Evolutionary conservation across 2,329 filamentous ascomycete species (phyloP).

Genomic region (Hypoxylon sp.): DNA sequence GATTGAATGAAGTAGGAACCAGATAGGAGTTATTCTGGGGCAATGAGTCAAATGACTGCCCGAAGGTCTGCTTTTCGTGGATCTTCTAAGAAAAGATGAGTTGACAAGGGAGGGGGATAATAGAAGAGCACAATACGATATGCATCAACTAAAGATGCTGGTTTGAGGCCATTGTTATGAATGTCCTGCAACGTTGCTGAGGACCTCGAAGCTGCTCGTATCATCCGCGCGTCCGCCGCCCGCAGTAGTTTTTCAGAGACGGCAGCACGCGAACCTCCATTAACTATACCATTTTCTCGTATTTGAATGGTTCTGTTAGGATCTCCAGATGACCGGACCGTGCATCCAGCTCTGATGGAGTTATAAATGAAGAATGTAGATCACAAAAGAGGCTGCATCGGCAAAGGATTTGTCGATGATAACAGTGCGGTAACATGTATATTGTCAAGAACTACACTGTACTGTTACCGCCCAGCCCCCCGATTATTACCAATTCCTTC

Average conservation of each 20-base stretch:
- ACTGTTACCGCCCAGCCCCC: not conserved
- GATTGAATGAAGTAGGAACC: too few species aligned
- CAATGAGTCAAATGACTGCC: too few species aligned
- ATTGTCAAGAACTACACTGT: not conserved
- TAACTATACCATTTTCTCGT: not conserved
- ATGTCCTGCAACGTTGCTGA: constrained; percentile 13
- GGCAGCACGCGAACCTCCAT: not conserved
- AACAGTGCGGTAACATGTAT: not conserved
- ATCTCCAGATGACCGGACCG: not conserved
- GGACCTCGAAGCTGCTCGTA: not conserved
- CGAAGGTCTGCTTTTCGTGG: not conserved
- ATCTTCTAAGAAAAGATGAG: not conserved
- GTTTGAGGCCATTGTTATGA: not conserved
- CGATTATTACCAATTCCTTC: not conserved
- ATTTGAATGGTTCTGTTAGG: not conserved
- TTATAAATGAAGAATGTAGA: constrained; percentile 16
- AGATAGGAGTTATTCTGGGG: too few species aligned
- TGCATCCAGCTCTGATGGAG: not conserved
- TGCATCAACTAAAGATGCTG: not conserved
- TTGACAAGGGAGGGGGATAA: not conserved
- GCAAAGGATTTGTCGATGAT: constrained; percentile 2
- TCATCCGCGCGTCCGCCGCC: not conserved
- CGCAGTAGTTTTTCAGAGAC: not conserved
- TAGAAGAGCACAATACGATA: not conserved
- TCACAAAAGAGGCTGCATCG: constrained; percentile 12